These are phyloP conservation scores for Naganishia vaughanmartiniae DNA, from an alignment of 768 basidiomycete genomes.

Conservation along the genomic window DNA sequence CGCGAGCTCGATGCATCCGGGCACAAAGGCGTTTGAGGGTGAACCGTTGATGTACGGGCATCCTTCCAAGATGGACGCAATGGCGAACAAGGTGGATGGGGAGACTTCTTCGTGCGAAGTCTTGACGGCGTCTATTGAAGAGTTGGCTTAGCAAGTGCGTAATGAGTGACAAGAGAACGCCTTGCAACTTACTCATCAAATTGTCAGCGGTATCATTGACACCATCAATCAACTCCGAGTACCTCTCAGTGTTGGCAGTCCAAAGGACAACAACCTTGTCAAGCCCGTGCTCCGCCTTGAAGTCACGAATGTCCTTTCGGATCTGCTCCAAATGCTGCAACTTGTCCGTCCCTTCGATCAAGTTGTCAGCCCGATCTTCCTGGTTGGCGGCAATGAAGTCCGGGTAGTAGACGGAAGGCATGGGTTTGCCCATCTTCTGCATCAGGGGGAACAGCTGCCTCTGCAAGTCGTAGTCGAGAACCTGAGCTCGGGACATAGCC, in stretches of 20 bases:
- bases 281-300: slow-evolving; percentile 77
- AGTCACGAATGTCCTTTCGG: slow-evolving; percentile 86
- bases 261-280: slow-evolving; percentile 93
- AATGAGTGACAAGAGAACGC: too few relatives aligned
- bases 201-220: slow-evolving; percentile 92
- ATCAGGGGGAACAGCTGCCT: slow-evolving; percentile 87
- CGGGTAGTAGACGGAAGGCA: slow-evolving; percentile 92
- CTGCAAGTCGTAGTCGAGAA: slow-evolving; percentile 94
- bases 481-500: slow-evolving; percentile 89
- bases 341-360: slow-evolving; percentile 82
- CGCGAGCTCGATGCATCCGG: slow-evolving; percentile 87
- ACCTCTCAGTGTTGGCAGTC: slow-evolving; percentile 98
- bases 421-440: slow-evolving; percentile 67
- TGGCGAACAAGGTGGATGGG: slow-evolving; percentile 91
- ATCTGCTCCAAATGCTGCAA: slow-evolving; percentile 86
- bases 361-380: slow-evolving; percentile 89
- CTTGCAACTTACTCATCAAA: slow-evolving; percentile 58
- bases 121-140: slow-evolving; percentile 62
- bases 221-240: slow-evolving; percentile 88
- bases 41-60: slow-evolving; percentile 96
- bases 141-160: not conserved
- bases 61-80: slow-evolving; percentile 91
- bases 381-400: slow-evolving; percentile 98
- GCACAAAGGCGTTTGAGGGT: slow-evolving; percentile 98
- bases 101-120: slow-evolving; percentile 88